Conservation (phyloP, 768 basidiomycete species). For the Lactarius indigo region DNA sequence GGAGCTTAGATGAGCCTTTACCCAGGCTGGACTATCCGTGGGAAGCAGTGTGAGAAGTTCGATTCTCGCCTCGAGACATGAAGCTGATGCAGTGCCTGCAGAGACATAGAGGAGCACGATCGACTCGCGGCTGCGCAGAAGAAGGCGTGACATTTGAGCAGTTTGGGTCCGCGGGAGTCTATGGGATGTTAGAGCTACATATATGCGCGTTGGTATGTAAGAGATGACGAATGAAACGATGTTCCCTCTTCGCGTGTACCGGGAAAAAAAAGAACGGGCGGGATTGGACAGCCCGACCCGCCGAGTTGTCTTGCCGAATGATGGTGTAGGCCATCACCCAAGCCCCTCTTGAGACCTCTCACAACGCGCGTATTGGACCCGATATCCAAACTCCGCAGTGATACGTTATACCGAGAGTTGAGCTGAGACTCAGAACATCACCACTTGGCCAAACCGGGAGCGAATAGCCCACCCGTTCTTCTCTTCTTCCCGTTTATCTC, state of each 20-base stretch:
- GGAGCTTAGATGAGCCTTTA: conserved; percentile 10
- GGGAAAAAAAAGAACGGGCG: background rate
- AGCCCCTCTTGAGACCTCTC: background rate
- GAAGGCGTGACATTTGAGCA: background rate
- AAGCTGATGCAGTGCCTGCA: conserved; percentile 30
- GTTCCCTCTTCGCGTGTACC: too few species aligned
- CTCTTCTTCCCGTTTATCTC: background rate
- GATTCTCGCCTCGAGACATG: conserved; percentile 9
- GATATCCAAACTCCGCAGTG: background rate
- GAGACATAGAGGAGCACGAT: conserved; percentile 77
- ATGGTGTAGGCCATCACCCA: too few species aligned
- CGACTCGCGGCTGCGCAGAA: conserved; percentile 43
- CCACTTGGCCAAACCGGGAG: background rate
- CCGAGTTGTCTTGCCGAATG: background rate
- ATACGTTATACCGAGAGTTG: background rate
- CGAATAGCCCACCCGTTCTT: background rate
- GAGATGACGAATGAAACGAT: background rate
- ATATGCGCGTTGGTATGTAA: background rate
- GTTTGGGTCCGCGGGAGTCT: background rate
- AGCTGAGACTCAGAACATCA: background rate
- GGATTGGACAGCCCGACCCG: background rate
- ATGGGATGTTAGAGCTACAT: background rate
- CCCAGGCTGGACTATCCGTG: conserved; percentile 81
- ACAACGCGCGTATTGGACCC: background rate
- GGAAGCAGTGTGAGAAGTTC: conserved; percentile 61